These are phyloP conservation scores for Orobanche coerulescens DNA, from an alignment of 257 asterid species.

Conservation along the genomic window DNA sequence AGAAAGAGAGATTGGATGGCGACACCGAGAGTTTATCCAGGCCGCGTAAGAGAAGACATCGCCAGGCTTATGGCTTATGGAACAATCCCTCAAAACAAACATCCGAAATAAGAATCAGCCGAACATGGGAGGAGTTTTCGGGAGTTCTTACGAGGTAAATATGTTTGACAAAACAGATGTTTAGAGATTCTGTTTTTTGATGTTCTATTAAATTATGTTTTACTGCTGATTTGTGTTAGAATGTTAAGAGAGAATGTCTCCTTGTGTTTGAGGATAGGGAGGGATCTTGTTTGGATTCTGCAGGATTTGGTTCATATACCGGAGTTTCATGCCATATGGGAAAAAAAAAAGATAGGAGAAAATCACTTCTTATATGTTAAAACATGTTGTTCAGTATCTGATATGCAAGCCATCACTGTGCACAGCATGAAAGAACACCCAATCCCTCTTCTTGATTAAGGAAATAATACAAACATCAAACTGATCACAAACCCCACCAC, in stretches of 20 bases:
- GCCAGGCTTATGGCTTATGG: conserved; percentile 60
- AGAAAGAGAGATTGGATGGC: conserved; percentile 25
- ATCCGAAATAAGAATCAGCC: conserved; percentile 45
- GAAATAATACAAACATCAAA: conserved; percentile 50
- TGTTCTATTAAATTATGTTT: too few species aligned
- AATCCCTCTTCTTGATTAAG: conserved; percentile 57
- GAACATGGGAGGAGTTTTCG: too few species aligned
- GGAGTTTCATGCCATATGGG: conserved; percentile 61
- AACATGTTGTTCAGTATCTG: conserved; percentile 18
- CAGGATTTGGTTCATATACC: conserved; percentile 69
- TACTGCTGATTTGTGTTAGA: conserved; percentile 49
- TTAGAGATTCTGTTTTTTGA: too few species aligned
- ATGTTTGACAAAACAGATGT: neutral
- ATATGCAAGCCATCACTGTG: conserved; percentile 33
- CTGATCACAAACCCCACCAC: conserved; percentile 40
- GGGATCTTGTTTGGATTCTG: conserved; percentile 75
- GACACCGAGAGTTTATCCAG: conserved; percentile 33
- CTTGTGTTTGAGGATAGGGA: conserved; percentile 66
- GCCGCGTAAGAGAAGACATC: conserved; percentile 39
- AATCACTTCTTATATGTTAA: too few species aligned
- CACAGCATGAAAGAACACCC: conserved; percentile 56
- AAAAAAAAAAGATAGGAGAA: conserved; percentile 29
- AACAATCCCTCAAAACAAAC: conserved; percentile 36
- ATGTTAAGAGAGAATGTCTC: conserved; percentile 46
- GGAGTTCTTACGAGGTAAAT: conserved; percentile 9